Evolutionary conservation across 345 rosid species (phyloP), one percentile per base, ranked within the genome.

Genomic region (Psidium friedrichsthalianum): DNA sequence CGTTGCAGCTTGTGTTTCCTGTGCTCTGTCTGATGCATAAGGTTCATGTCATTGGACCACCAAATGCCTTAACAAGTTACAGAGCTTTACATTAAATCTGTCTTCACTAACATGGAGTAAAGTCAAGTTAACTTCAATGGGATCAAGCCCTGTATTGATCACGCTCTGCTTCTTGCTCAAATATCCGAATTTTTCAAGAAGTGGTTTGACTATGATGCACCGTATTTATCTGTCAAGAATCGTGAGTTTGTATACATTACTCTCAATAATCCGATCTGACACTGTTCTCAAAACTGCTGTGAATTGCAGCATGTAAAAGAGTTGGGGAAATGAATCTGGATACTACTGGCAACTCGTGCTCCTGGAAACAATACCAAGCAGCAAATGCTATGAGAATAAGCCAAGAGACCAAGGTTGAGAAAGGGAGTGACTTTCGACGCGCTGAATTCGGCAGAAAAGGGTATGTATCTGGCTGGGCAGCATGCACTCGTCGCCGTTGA

Each of bases 401-500:
- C 53, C 86, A 80, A 36, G 87, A 32, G 15, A 89, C 69, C 78
- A 90, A 82, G 57, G 88, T 83, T 3, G 82, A 86, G 55, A 91
- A 76, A 22, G 95, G 86, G 83, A 86, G 53, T 1, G 85, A 84
- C 52, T 83, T 83, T 74, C 82, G 47, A 49, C 51, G 82, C 18
- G 92, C 96, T 22, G 92, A 88, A 87, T 91, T 96, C 59, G 99
- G 98, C 82, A 94, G 92, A 83, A 87, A 94, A 25, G 99, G 98
- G 90, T 95, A 96, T 22, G 94, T 64, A 81, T 95, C 99, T 22
- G 99, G 99, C 47, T 95, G 92, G 98, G 98, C 22, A 95, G 88
- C 94, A 94, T 92, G 89, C 99, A 95, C 81, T 95, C 98, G 55
- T 97, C 98, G 0, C 99, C 99, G 86, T 96, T 95, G 90, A 97